phyloP scores from a whole-genome alignment of 2,329 filamentous ascomycete species.

The Xylariaceae sp. region DNA sequence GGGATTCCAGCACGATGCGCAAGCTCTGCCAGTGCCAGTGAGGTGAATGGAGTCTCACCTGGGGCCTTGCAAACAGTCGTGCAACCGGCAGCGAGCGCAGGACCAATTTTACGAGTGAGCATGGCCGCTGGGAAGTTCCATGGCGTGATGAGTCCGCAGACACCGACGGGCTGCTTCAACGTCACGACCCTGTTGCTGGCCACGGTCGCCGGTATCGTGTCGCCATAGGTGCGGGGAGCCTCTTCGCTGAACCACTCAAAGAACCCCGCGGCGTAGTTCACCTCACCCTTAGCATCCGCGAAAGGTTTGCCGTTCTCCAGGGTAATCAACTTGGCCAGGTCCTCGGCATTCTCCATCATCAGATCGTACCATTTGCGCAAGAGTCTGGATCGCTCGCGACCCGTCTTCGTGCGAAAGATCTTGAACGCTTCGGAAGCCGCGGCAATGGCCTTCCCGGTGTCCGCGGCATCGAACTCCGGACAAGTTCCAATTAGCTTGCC shows the following conservation, averaged over 20 bases:
- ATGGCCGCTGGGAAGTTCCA: slow-evolving; percentile 85
- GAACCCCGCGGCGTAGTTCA: slow-evolving; percentile 67
- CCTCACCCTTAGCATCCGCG: slow-evolving; percentile 68
- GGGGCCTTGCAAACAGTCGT: slow-evolving; percentile 90
- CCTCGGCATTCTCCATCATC: slow-evolving; percentile 71
- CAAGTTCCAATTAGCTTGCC: slow-evolving; percentile 74
- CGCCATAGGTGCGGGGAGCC: slow-evolving; percentile 67
- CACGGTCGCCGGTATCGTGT: slow-evolving; percentile 65
- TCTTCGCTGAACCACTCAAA: slow-evolving; percentile 80
- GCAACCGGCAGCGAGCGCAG: slow-evolving; percentile 87
- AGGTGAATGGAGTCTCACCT: slow-evolving; percentile 86
- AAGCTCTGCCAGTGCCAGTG: slow-evolving; percentile 81
- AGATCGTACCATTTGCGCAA: slow-evolving; percentile 78
- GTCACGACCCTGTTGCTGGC: slow-evolving; percentile 72
- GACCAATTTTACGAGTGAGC: slow-evolving; percentile 65
- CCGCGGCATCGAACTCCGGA: slow-evolving; percentile 75
- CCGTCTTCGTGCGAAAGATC: slow-evolving; percentile 64
- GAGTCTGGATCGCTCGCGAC: slow-evolving; percentile 67
- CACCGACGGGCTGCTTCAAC: slow-evolving; percentile 77
- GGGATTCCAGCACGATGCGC: slow-evolving; percentile 83
- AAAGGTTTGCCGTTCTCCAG: slow-evolving; percentile 87
- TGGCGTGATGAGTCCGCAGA: slow-evolving; percentile 77
- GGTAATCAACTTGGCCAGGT: slow-evolving; percentile 76
- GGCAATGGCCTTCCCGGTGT: slow-evolving; percentile 75
- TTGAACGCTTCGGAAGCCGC: slow-evolving; percentile 75